These are phyloP conservation scores for Escovopsis sp. DNA, from an alignment of 2,329 filamentous ascomycete species.

Conservation along the genomic window DNA sequence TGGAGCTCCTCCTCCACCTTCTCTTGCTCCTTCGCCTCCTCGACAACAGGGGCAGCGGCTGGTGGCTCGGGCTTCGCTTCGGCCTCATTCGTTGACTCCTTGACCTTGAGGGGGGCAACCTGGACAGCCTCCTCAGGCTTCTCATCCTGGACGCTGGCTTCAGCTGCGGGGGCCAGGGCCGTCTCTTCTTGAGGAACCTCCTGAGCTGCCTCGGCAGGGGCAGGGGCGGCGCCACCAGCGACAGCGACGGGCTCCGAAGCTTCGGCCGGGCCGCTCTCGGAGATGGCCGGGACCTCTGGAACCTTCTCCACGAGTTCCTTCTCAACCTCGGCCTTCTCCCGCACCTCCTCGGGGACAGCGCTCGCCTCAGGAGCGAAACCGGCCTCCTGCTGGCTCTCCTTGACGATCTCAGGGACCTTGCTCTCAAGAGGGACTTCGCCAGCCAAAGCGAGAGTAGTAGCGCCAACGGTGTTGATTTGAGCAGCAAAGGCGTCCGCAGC, in stretches of 20 bases:
- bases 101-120: constrained; percentile 39
- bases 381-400: constrained; percentile 56
- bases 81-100: constrained; percentile 41
- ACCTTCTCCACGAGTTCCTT: constrained; percentile 55
- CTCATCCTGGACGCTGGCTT: constrained; percentile 25
- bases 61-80: constrained; percentile 55
- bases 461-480: constrained; percentile 35
- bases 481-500: constrained; percentile 31
- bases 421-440: constrained; percentile 51
- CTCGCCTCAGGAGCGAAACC: constrained; percentile 51
- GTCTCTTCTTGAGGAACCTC: constrained; percentile 22
- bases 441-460: constrained; percentile 56
- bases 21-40: constrained; percentile 53
- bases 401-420: constrained; percentile 36
- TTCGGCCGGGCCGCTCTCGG: constrained; percentile 38
- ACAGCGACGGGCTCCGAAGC: constrained; percentile 32
- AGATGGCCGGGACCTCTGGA: constrained; percentile 40
- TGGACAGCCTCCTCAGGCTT: constrained; percentile 29
- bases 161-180: constrained; percentile 20
- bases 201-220: constrained; percentile 16
- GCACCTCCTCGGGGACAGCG: constrained; percentile 46
- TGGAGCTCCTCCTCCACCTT: constrained; percentile 52
- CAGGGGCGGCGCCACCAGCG: constrained; percentile 16
- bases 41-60: constrained; percentile 49
- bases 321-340: constrained; percentile 57